Evolutionary conservation across 306 rosid species (phyloP).

Genomic region (Neltuma alba): DNA sequence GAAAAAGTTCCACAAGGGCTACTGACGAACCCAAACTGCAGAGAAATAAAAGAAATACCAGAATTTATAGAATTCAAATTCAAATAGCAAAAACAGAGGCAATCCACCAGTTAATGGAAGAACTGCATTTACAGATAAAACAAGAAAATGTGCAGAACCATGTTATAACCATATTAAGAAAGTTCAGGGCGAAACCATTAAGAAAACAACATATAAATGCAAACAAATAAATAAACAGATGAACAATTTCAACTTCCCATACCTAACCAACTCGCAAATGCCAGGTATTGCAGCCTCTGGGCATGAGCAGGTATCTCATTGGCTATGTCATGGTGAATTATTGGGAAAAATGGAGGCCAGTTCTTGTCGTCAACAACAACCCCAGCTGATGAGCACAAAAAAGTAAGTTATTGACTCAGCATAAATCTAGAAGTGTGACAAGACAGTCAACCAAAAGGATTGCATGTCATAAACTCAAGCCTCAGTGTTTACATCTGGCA

Average conservation of each 20-base stretch:
- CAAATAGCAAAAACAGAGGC: background rate
- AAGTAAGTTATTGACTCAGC: constrained; percentile 23
- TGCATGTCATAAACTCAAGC: constrained; percentile 11
- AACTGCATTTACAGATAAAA: background rate
- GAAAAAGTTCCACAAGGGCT: background rate
- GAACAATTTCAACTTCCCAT: constrained; percentile 26
- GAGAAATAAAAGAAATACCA: background rate
- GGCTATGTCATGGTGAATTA: constrained; percentile 97
- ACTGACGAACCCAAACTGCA: background rate
- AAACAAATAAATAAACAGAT: background rate
- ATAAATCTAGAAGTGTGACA: constrained; percentile 18
- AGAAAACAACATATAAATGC: background rate
- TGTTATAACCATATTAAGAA: background rate
- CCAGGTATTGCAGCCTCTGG: constrained; percentile 92
- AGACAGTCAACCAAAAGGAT: constrained; percentile 16
- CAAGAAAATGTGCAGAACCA: background rate
- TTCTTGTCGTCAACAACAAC: constrained; percentile 79
- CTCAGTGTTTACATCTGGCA: constrained; percentile 52
- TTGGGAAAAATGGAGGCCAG: constrained; percentile 97
- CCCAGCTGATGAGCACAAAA: constrained; percentile 62
- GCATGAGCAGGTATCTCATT: constrained; percentile 96
- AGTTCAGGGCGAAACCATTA: background rate
- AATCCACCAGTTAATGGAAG: background rate
- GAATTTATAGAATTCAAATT: constrained; percentile 4
- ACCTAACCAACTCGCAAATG: constrained; percentile 99